phyloP scores from a whole-genome alignment of 75 land plant genomes.

The Picea sitchensis region DNA sequence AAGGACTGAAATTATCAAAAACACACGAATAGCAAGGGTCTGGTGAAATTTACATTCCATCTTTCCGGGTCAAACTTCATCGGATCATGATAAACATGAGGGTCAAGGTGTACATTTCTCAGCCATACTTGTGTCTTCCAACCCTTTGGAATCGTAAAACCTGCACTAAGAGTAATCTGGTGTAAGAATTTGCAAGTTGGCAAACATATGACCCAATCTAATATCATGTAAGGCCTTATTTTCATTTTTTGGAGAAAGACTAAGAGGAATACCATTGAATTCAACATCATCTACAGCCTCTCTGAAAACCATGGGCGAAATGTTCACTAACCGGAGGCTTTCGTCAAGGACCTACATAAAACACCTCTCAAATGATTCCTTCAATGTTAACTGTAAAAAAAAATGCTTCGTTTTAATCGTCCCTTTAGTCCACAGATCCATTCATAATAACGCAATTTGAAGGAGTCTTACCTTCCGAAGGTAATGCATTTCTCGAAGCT shows the following conservation, averaged over 20 bases:
- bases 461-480: slow-evolving; percentile 32
- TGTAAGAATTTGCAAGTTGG: neutral
- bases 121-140: slow-evolving; percentile 79
- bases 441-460: neutral
- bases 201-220: neutral
- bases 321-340: slow-evolving; percentile 46
- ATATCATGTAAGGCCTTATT: neutral
- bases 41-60: slow-evolving; percentile 68
- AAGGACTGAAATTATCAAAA: neutral
- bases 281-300: slow-evolving; percentile 41
- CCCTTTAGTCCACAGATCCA: neutral
- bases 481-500: slow-evolving; percentile 59
- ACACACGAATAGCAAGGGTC: neutral
- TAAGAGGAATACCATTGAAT: slow-evolving; percentile 31
- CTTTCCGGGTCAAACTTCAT: slow-evolving; percentile 65
- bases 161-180: slow-evolving; percentile 20
- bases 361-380: neutral
- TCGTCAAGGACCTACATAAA: slow-evolving; percentile 55
- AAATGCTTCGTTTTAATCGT: neutral
- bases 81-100: slow-evolving; percentile 62
- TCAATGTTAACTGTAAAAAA: neutral
- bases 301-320: slow-evolving; percentile 56
- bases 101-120: slow-evolving; percentile 67
- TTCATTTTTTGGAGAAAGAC: neutral
- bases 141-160: slow-evolving; percentile 71